A percentile compares a stretch with the other conserved stretches of the same genome.
These are phyloP conservation scores for Pachysandra terminalis DNA, from an alignment of 164 flowering plant species.

Conservation along the genomic window DNA sequence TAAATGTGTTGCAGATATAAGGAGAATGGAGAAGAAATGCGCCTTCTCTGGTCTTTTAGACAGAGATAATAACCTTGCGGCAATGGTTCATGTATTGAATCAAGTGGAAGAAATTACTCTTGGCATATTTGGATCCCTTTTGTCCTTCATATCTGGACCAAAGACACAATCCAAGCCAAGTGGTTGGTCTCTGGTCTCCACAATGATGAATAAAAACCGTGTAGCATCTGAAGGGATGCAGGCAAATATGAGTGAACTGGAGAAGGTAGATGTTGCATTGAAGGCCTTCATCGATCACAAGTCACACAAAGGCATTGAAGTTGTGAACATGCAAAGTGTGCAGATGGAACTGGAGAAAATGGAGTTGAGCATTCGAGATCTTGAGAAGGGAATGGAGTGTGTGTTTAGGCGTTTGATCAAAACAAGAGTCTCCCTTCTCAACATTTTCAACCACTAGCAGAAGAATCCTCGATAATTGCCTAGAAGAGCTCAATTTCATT, in stretches of 20 bases:
- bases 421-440: conserved; percentile 23
- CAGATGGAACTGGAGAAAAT: conserved; percentile 2
- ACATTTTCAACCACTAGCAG: conserved; percentile 14
- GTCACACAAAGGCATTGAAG: neutral
- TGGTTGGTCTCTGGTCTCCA: conserved; percentile 19
- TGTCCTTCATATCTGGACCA: conserved; percentile 8
- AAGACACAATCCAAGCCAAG: conserved; percentile 1
- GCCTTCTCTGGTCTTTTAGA: neutral
- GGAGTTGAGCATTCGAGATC: conserved; percentile 9
- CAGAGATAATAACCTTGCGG: neutral
- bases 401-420: conserved; percentile 16
- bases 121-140: neutral
- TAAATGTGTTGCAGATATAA: conserved; percentile 34
- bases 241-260: neutral
- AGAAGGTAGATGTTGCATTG: neutral
- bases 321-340: neutral
- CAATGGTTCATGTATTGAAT: conserved; percentile 2
- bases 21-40: conserved; percentile 18
- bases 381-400: conserved; percentile 15
- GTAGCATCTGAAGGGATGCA: neutral
- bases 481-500: neutral
- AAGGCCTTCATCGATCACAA: neutral
- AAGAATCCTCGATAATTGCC: neutral
- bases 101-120: conserved; percentile 15
- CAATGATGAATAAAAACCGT: neutral